These are phyloP conservation scores for Lachancea fermentati DNA, from an alignment of 805 yeast genomes.

Conservation along the genomic window DNA sequence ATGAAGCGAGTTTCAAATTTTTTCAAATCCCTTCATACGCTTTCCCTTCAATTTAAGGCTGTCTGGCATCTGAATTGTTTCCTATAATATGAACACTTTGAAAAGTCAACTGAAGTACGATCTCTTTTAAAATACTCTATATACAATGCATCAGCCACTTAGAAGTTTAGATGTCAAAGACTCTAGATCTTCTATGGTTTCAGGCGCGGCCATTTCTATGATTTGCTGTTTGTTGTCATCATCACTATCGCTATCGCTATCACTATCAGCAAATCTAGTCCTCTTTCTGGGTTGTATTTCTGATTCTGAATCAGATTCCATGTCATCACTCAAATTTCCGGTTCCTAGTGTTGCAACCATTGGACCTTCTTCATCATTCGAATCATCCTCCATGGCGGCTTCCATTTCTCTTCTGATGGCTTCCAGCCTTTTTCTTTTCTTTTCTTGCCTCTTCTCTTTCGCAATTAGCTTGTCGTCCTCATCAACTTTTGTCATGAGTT, in stretches of 20 bases:
- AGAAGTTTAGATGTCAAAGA: conserved; percentile 60
- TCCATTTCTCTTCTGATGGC: conserved; percentile 52
- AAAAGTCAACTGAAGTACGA: too few species aligned
- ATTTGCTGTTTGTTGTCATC: conserved; percentile 35
- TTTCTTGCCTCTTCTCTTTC: conserved; percentile 73
- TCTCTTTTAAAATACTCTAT: too few species aligned
- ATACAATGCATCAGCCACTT: conserved; percentile 5
- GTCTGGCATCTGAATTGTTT: too few species aligned
- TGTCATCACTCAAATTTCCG: conserved; percentile 37
- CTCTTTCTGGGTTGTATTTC: conserved; percentile 29
- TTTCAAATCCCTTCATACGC: not conserved
- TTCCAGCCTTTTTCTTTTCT: conserved; percentile 85
- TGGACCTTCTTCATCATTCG: conserved; percentile 22
- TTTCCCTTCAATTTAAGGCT: too few species aligned
- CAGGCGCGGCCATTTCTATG: conserved; percentile 80
- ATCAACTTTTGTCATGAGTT: conserved; percentile 68
- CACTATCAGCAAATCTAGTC: conserved; percentile 35
- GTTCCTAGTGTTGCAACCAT: conserved; percentile 31
- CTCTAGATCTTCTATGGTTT: conserved; percentile 89
- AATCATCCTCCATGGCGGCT: conserved; percentile 24
- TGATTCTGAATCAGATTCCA: conserved; percentile 27
- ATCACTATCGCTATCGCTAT: conserved; percentile 21
- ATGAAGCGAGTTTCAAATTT: not conserved
- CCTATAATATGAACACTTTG: too few species aligned
- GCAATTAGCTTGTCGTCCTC: conserved; percentile 71